A percentile compares a stretch with the other conserved stretches of the same genome.
Conservation (phyloP, 495 filamentous ascomycete genomes). For the Penicillium angulare region DNA sequence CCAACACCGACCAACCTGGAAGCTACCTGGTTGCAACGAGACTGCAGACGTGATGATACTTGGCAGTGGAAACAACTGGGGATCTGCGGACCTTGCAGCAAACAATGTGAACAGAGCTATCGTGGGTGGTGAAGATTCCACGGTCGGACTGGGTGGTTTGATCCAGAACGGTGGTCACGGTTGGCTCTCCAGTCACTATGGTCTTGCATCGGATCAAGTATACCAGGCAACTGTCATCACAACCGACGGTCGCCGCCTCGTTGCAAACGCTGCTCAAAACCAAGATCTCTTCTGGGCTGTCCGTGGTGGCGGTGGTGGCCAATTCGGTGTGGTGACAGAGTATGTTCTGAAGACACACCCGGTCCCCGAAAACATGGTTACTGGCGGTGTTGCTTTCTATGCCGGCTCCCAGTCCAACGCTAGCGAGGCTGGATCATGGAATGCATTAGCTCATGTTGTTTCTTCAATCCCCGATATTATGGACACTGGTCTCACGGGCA, state of each 20-base stretch:
- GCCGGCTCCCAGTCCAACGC: conserved; percentile 29
- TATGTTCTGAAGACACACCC: conserved; percentile 37
- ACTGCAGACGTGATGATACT: conserved; percentile 23
- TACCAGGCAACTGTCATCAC: conserved; percentile 54
- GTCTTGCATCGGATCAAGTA: conserved; percentile 41
- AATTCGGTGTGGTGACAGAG: conserved; percentile 39
- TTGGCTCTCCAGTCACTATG: conserved; percentile 9
- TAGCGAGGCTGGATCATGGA: conserved; percentile 42
- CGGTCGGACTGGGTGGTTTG: conserved; percentile 47
- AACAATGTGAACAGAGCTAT: conserved; percentile 17
- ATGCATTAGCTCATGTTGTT: conserved; percentile 36
- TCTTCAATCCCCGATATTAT: conserved; percentile 42
- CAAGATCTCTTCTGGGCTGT: conserved; percentile 55
- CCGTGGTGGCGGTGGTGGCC: conserved; percentile 26
- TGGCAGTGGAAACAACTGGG: conserved; percentile 26
- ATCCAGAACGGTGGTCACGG: conserved; percentile 57
- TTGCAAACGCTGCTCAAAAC: conserved; percentile 46
- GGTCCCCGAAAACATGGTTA: conserved; percentile 31
- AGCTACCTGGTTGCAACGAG: conserved; percentile 19
- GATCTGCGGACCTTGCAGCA: conserved; percentile 10
- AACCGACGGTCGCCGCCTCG: conserved; percentile 40
- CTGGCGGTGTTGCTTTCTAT: conserved; percentile 21
- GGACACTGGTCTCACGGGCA: conserved; percentile 14
- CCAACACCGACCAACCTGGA: conserved; percentile 21
- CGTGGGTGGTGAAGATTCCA: conserved; percentile 23